A percentile compares a stretch with the other conserved stretches of the same genome.
Evolutionary conservation across 148 eudicot genomes (phyloP).

Genomic region (Salicornia ramosissima): DNA sequence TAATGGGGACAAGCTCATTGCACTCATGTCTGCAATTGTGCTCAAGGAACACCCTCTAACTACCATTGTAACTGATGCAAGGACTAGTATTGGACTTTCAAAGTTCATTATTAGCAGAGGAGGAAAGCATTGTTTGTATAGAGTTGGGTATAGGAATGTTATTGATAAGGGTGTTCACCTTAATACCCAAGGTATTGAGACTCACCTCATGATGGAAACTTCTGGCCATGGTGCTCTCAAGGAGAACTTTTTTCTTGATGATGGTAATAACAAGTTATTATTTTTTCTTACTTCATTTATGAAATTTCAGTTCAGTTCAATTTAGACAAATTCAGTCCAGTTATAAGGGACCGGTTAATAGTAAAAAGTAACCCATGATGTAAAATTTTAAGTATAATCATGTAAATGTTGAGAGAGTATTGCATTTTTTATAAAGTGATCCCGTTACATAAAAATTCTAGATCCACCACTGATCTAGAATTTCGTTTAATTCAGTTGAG

Average conservation of each 20-base stretch:
- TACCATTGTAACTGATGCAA: constrained; percentile 80
- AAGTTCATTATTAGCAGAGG: constrained; percentile 55
- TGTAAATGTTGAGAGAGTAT: too few relatives aligned
- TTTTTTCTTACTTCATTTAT: too few relatives aligned
- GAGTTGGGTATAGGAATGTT: constrained; percentile 92
- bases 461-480: too few relatives aligned
- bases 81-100: constrained; percentile 75
- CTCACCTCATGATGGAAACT: constrained; percentile 88
- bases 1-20: constrained; percentile 79
- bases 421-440: too few relatives aligned
- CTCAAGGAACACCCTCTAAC: constrained; percentile 70
- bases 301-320: too few relatives aligned
- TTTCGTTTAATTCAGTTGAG: too few relatives aligned
- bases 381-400: too few relatives aligned
- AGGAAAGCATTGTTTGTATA: constrained; percentile 73
- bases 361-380: too few relatives aligned
- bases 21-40: constrained; percentile 74
- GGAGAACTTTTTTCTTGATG: constrained; percentile 89
- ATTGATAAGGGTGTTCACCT: constrained; percentile 81
- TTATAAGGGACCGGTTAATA: too few relatives aligned
- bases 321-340: too few relatives aligned
- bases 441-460: too few relatives aligned
- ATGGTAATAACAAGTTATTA: constrained; percentile 39
- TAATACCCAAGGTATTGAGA: constrained; percentile 55
- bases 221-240: constrained; percentile 92